Evolutionary conservation across 257 asterid genomes (phyloP).

Genomic region (Forsythia suspensa): DNA sequence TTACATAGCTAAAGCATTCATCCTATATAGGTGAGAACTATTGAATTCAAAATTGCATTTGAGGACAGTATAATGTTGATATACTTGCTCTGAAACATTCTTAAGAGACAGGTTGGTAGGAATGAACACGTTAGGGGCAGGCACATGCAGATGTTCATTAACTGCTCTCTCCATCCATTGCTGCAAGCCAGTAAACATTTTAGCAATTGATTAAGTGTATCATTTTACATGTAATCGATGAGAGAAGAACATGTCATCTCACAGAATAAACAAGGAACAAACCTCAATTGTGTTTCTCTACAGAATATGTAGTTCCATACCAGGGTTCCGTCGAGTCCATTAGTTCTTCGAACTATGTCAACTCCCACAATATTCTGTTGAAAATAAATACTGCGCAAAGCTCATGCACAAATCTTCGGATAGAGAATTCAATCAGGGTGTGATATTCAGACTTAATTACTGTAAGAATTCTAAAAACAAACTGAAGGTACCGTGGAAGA

Average conservation of each 20-base stretch:
- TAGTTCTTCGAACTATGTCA: conserved; percentile 78
- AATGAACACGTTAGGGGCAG: conserved; percentile 76
- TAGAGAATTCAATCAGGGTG: not conserved
- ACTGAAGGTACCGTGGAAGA: not conserved
- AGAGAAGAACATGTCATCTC: conserved; percentile 16
- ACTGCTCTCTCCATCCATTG: conserved; percentile 75
- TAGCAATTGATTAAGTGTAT: conserved; percentile 19
- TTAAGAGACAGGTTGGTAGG: conserved; percentile 88
- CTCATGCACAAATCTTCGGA: conserved; percentile 4
- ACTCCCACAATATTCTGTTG: conserved; percentile 93
- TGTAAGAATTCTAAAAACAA: not conserved
- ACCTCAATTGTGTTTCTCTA: conserved; percentile 76
- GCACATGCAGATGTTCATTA: conserved; percentile 67
- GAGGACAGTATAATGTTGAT: conserved; percentile 21
- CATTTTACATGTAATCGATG: not conserved
- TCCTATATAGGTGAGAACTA: conserved; percentile 15
- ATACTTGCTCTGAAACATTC: conserved; percentile 61
- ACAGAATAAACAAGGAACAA: conserved; percentile 28
- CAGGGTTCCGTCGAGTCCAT: conserved; percentile 74
- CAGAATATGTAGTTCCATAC: conserved; percentile 74
- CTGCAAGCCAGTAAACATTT: conserved; percentile 44
- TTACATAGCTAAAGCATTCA: conserved; percentile 26
- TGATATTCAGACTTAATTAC: not conserved
- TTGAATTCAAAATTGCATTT: conserved; percentile 7
- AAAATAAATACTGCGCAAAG: conserved; percentile 16